These are phyloP conservation scores for Phytopythium litorale DNA, from an alignment of 352 stramenopile genomes.

Conservation along the genomic window DNA sequence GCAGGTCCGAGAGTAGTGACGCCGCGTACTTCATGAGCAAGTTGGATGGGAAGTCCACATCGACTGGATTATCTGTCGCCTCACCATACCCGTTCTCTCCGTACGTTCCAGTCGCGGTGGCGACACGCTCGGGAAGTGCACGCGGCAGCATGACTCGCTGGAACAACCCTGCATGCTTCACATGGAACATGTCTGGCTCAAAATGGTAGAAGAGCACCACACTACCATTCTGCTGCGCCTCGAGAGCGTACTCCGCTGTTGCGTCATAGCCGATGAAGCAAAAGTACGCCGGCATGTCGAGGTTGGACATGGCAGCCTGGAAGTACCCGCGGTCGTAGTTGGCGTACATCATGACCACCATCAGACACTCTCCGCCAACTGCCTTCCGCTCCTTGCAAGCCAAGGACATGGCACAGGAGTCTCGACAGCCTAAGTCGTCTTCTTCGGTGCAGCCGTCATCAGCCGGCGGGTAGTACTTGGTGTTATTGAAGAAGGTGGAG, in stretches of 20 bases:
- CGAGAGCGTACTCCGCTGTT: constrained; percentile 28
- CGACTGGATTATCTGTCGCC: constrained; percentile 36
- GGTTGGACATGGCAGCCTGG: constrained; percentile 39
- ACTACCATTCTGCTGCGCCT: constrained; percentile 13
- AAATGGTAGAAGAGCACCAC: constrained; percentile 55
- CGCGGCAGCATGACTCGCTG: constrained; percentile 41
- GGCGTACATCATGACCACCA: constrained; percentile 42
- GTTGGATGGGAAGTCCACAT: constrained; percentile 36
- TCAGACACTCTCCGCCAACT: constrained; percentile 30
- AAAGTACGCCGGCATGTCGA: constrained; percentile 54
- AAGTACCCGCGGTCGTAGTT: constrained; percentile 43
- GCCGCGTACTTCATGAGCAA: constrained; percentile 21
- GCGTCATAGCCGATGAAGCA: constrained; percentile 50
- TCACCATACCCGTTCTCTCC: constrained; percentile 47
- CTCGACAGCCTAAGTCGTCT: constrained; percentile 33
- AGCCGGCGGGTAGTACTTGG: constrained; percentile 24
- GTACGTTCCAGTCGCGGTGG: constrained; percentile 26
- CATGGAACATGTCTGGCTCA: constrained; percentile 45
- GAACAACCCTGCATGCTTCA: constrained; percentile 29
- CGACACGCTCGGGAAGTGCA: constrained; percentile 22
- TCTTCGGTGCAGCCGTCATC: constrained; percentile 23
- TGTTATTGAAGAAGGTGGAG: constrained; percentile 21
- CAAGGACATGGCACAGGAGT: constrained; percentile 36
- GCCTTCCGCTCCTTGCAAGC: constrained; percentile 39
- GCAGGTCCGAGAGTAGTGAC: constrained; percentile 3